A percentile compares a stretch with the other conserved stretches of the same genome.
These are phyloP conservation scores for Malus sylvestris DNA, from an alignment of 306 rosid species.

Conservation along the genomic window DNA sequence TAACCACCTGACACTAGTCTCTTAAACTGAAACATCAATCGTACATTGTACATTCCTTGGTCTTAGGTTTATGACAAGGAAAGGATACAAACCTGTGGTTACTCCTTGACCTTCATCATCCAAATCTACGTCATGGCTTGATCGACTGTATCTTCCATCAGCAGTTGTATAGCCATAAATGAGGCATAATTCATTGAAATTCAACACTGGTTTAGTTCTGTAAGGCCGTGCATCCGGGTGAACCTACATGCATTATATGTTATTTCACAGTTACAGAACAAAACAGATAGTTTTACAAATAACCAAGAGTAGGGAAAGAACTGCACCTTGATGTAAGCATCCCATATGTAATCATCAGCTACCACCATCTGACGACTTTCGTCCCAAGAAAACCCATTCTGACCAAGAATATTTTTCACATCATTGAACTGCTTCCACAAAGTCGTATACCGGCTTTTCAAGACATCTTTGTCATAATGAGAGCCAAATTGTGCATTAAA, in stretches of 20 bases:
- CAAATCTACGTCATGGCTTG: slow-evolving; percentile 61
- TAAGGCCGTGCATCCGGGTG: slow-evolving; percentile 60
- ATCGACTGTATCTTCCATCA: slow-evolving; percentile 80
- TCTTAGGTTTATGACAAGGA: not conserved
- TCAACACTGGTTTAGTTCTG: slow-evolving; percentile 48
- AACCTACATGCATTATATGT: slow-evolving; percentile 23
- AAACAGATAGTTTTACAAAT: not conserved
- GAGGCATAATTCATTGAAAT: slow-evolving; percentile 59
- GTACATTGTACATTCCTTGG: not conserved
- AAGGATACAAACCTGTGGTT: slow-evolving; percentile 30
- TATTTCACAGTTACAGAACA: not conserved
- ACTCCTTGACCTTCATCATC: slow-evolving; percentile 48
- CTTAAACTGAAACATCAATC: not conserved
- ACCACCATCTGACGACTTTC: slow-evolving; percentile 58
- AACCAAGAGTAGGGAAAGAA: not conserved
- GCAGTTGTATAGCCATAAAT: slow-evolving; percentile 56
- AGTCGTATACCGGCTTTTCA: slow-evolving; percentile 61
- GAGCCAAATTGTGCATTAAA: slow-evolving; percentile 59
- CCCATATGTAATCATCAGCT: slow-evolving; percentile 66
- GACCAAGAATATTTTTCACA: slow-evolving; percentile 51
- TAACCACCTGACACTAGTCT: not conserved
- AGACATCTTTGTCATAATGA: slow-evolving; percentile 65
- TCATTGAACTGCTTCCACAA: slow-evolving; percentile 82
- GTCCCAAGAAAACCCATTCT: slow-evolving; percentile 73
- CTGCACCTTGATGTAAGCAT: slow-evolving; percentile 46